Evolutionary conservation across 2,329 filamentous ascomycete genomes (phyloP), one percentile per base, ranked within the genome.

Genomic region (Dactylellina leptospora): DNA sequence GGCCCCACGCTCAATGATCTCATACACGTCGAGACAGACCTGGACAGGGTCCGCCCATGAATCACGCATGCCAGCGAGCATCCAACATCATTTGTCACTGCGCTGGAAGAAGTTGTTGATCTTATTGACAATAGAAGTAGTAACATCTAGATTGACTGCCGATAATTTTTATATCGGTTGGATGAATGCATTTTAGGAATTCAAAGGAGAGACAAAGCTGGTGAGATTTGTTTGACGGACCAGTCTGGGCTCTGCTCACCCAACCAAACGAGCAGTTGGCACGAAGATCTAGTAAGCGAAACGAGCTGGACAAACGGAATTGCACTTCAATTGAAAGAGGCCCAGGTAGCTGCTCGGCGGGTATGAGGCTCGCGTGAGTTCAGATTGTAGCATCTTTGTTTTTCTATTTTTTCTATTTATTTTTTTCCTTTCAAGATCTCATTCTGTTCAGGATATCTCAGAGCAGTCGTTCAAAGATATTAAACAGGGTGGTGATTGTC

Each of bases 1-100:
- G 13, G 45, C 25, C 33, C 30, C 25, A 71, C 63, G 66, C 44
- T 51, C 18, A 58, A 71, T 71, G 66, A 71, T 63, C 56, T 71
- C 66, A 71, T 71, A 50, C 40, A 44, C 23, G 51, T 51, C 42
- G 51, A 48, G 51, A 56, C 47, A 51, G 30, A 11, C 33, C 16
- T 45, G 16, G 27, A 38, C 61, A 66, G 61, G 61, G 56, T 50
- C 44, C 47, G n/a, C 23, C 62, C 47, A 38, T 56, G 60, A 30
- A 64, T 20, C 40, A 42, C 6, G 13, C 30, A 33, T 33, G 30
- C 25, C 30, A 59, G n/a, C 42, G 16, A 38, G 40, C 20, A 44
- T 47, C 11, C 30, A 33, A 6, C 30, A n/a, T n/a, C n/a, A n/a
- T n/a, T n/a, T n/a, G n/a, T n/a, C n/a, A n/a, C n/a, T n/a, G n/a